These are phyloP conservation scores for Escallonia rubra DNA, from an alignment of 129 eudicot genomes.

Conservation along the genomic window DNA sequence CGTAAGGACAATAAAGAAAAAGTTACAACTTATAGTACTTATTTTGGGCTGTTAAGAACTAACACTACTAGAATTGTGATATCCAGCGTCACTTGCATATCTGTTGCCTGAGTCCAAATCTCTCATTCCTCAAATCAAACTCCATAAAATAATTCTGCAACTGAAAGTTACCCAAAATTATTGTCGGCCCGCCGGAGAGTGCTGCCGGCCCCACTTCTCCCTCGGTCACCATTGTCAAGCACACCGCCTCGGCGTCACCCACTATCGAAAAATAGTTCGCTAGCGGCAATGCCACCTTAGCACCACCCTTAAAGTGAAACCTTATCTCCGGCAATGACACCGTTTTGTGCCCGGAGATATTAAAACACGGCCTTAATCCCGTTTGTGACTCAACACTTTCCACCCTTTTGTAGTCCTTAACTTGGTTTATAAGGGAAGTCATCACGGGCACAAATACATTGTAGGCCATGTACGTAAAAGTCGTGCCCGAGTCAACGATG, in stretches of 20 bases:
- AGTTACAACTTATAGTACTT: background rate
- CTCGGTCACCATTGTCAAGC: constrained; percentile 40
- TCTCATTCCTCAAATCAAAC: constrained; percentile 49
- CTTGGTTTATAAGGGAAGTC: constrained; percentile 19
- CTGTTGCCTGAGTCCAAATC: constrained; percentile 45
- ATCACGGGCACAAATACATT: constrained; percentile 15
- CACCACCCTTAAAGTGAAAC: constrained; percentile 55
- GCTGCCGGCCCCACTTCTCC: constrained; percentile 14
- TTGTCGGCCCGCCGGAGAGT: constrained; percentile 28
- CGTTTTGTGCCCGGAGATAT: constrained; percentile 25
- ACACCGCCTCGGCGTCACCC: constrained; percentile 19
- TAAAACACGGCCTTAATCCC: constrained; percentile 47
- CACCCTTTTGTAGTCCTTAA: constrained; percentile 26
- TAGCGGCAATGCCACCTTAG: constrained; percentile 41
- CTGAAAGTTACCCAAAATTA: constrained; percentile 45
- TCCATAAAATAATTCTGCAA: constrained; percentile 52
- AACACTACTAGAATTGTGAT: background rate
- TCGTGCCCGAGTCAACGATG: constrained; percentile 53
- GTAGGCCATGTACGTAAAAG: constrained; percentile 29
- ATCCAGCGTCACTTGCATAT: constrained; percentile 15
- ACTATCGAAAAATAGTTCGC: constrained; percentile 32
- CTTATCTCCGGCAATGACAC: constrained; percentile 30
- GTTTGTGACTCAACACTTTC: constrained; percentile 16
- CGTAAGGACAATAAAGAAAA: too few relatives aligned
- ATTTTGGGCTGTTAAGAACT: background rate